Base-by-base conservation (phyloP, 495 filamentous ascomycete species). In the Tuber umbilicatum region DNA sequence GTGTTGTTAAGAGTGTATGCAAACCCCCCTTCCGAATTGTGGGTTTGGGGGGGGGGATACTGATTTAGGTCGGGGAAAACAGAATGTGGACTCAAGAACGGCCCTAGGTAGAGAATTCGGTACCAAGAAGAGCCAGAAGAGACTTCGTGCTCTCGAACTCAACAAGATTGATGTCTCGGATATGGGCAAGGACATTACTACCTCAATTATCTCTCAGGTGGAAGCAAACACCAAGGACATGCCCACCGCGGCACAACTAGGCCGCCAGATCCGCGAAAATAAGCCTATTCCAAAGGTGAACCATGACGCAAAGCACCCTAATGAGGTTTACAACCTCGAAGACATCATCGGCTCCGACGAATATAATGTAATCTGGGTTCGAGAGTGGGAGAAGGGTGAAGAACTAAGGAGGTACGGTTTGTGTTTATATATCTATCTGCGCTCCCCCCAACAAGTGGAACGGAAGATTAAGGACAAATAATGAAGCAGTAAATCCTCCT, bases 81-180 rank as follows among this genome's bases (percentile, higher is more conserved):
- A 80, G 78, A 72, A 80, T 27, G 41, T 64, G n/a, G 80, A 81
- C 43, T 76, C 75, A 21, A 75, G 80, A 5, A 78, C 77, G 68
- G 88, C 89, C 47, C 90, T 99, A 7, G 95, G 93, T 75, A 88
- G 93, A 80, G 90, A 91, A 70, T 99, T 99, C 85, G 96, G 95
- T 77, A 97, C 93, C 45, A 96, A 93, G 85, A 96, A 96, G 85
- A 90, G 96, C 3, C 91, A 91, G 86, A 97, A 97, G 84, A 91
- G 91, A 2, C 89, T 82, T 5, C 43, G 70, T 19, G 71, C 69
- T 0, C 47, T 81, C 17, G 80, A 82, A 27, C 71, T 82, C 73
- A 82, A 82, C 60, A 75, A 74, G 68, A 75, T 82, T 43, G 75
- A 80, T 69, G 73, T 80, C 38, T 71, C 50, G 21, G 81, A 79